phyloP scores from a whole-genome alignment of 2,329 filamentous ascomycete species.

The Penicillium sp. region DNA sequence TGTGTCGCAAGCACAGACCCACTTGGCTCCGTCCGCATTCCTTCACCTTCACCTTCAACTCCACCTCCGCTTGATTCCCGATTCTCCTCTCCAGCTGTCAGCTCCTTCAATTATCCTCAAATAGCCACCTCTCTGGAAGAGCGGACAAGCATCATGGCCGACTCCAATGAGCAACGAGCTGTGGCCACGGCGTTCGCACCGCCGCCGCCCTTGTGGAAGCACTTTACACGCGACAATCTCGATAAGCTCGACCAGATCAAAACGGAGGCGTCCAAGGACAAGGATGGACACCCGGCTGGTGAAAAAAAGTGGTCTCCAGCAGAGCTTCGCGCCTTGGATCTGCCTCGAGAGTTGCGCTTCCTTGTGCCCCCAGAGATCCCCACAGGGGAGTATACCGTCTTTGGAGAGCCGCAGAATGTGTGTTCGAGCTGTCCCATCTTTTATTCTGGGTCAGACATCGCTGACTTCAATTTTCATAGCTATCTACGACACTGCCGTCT shows the following conservation, averaged over 20 bases:
- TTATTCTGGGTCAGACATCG: background rate
- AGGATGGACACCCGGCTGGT: constrained; percentile 28
- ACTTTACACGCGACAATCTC: constrained; percentile 78
- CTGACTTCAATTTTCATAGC: constrained; percentile 31
- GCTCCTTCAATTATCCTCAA: background rate
- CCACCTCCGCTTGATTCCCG: background rate
- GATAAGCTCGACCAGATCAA: constrained; percentile 58
- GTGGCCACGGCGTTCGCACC: constrained; percentile 73
- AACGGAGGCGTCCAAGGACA: constrained; percentile 35
- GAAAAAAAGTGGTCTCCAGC: constrained; percentile 37
- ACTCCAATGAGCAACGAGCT: constrained; percentile 50
- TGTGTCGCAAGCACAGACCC: constrained; percentile 19
- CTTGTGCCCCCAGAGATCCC: constrained; percentile 82
- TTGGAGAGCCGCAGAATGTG: constrained; percentile 67
- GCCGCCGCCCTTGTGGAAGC: constrained; percentile 86
- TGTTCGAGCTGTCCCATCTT: constrained; percentile 15
- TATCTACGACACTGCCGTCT: constrained; percentile 63
- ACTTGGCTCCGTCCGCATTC: constrained; percentile 10
- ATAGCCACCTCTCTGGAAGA: background rate
- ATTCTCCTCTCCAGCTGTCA: background rate
- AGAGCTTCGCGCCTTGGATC: constrained; percentile 42
- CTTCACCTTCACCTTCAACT: constrained; percentile 3
- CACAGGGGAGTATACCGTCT: constrained; percentile 69
- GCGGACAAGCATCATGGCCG: constrained; percentile 56
- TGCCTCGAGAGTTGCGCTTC: constrained; percentile 72